These are phyloP conservation scores for Penicillium arizonense DNA, from an alignment of 495 filamentous ascomycete genomes.

Conservation along the genomic window DNA sequence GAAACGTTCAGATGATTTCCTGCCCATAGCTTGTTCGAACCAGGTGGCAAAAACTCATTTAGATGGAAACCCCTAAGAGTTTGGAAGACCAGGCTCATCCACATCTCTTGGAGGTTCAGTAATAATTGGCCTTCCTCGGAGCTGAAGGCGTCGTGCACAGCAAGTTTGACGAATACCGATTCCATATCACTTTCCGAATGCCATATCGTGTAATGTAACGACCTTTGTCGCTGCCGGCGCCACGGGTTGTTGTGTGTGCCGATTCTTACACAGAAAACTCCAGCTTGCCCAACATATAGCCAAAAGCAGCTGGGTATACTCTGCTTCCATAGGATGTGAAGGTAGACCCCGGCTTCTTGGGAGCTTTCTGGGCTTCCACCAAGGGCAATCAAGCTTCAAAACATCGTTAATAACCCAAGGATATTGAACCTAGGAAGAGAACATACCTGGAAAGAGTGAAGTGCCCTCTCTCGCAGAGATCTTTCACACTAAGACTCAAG, in stretches of 20 bases:
- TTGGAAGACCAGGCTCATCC: conserved; percentile 13
- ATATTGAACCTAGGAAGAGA: neutral
- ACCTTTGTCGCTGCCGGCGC: neutral
- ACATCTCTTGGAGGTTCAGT: conserved; percentile 18
- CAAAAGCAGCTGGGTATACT: conserved; percentile 2
- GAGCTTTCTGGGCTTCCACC: neutral
- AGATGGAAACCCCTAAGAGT: conserved; percentile 5
- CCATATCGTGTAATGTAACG: conserved; percentile 16
- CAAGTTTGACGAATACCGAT: conserved; percentile 16
- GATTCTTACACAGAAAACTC: conserved; percentile 4
- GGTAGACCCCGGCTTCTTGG: conserved; percentile 1
- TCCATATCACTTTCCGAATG: conserved; percentile 6
- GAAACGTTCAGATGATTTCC: conserved; percentile 14
- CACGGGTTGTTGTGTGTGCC: conserved; percentile 6
- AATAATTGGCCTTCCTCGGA: neutral
- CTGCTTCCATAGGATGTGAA: conserved; percentile 6
- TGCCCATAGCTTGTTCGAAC: neutral
- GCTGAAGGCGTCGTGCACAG: neutral
- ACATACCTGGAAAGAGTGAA: neutral
- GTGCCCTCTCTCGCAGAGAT: neutral
- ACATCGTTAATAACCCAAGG: neutral
- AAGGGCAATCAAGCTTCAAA: neutral
- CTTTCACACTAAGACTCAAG: neutral
- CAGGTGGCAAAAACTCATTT: conserved; percentile 4
- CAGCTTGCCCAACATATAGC: conserved; percentile 14